phyloP scores from a whole-genome alignment of 345 rosid genomes.

The Brassica nigra region DNA sequence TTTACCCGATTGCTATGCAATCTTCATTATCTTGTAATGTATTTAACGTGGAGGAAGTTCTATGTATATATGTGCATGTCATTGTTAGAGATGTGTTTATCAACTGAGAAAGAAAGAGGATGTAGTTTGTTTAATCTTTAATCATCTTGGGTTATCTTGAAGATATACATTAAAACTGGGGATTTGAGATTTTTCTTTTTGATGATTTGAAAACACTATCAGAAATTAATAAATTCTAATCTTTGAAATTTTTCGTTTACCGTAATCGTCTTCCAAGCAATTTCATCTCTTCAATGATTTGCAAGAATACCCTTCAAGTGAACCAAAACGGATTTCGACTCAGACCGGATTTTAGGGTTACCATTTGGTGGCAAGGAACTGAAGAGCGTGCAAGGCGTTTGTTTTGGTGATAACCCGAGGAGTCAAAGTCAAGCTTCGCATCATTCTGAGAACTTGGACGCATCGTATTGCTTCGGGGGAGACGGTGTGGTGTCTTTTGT shows the following conservation, averaged over 20 bases:
- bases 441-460: conserved; percentile 6
- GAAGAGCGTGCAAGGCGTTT: neutral
- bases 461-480: conserved; percentile 27
- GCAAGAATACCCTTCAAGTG: conserved; percentile 10
- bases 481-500: conserved; percentile 24
- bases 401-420: neutral
- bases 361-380: conserved; percentile 16
- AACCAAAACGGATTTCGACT: conserved; percentile 2
- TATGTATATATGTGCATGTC: neutral
- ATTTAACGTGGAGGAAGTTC: neutral
- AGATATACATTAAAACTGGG: neutral
- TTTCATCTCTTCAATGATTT: neutral
- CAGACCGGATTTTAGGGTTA: conserved; percentile 36
- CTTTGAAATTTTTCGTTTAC: neutral
- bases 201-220: neutral
- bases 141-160: neutral
- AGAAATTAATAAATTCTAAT: neutral
- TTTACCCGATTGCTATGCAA: neutral
- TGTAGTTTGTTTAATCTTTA: neutral
- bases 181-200: neutral
- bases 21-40: neutral
- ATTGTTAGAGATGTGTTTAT: neutral
- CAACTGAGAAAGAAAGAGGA: neutral
- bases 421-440: conserved; percentile 24
- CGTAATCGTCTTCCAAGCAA: neutral